Percentiles rank a stretch among this genome's conserved stretches.
phyloP scores from a whole-genome alignment of 768 basidiomycete species.

The Floccularia luteovirens region DNA sequence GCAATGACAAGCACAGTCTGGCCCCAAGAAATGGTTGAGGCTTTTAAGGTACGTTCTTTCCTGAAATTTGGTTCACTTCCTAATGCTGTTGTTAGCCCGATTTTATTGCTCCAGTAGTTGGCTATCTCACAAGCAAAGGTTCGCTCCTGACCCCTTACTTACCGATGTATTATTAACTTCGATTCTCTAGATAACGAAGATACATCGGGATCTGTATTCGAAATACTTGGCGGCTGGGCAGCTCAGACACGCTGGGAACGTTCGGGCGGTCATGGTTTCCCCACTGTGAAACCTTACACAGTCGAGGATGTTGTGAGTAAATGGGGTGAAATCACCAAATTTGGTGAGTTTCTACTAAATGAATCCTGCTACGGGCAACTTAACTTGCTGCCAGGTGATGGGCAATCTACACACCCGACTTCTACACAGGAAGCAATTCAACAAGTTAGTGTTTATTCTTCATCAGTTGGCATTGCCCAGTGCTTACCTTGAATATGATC shows the following conservation, averaged over 20 bases:
- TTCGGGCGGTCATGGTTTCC: constrained; percentile 82
- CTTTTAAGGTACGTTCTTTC: constrained; percentile 58
- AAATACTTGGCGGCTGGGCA: constrained; percentile 87
- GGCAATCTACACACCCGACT: constrained; percentile 74
- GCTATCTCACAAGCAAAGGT: constrained; percentile 79
- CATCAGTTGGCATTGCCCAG: neutral
- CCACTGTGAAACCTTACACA: constrained; percentile 61
- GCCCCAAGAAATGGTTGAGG: constrained; percentile 82
- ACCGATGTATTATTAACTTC: neutral
- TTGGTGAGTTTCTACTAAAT: constrained; percentile 41
- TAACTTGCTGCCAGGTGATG: constrained; percentile 47
- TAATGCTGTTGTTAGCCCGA: constrained; percentile 51
- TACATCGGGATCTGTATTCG: constrained; percentile 72
- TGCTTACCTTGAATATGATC: constrained; percentile 1
- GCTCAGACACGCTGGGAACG: constrained; percentile 93
- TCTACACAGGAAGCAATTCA: constrained; percentile 71
- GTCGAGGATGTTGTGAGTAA: constrained; percentile 77
- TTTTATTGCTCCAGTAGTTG: constrained; percentile 87
- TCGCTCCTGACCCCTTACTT: constrained; percentile 2
- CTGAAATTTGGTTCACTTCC: neutral
- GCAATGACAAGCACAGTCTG: constrained; percentile 87
- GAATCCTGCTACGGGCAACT: neutral
- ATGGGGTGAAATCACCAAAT: constrained; percentile 81
- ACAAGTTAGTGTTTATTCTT: constrained; percentile 34
- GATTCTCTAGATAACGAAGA: constrained; percentile 53